Base-by-base conservation (phyloP, 2,329 filamentous ascomycete species). In the Neonectria ditissima region DNA sequence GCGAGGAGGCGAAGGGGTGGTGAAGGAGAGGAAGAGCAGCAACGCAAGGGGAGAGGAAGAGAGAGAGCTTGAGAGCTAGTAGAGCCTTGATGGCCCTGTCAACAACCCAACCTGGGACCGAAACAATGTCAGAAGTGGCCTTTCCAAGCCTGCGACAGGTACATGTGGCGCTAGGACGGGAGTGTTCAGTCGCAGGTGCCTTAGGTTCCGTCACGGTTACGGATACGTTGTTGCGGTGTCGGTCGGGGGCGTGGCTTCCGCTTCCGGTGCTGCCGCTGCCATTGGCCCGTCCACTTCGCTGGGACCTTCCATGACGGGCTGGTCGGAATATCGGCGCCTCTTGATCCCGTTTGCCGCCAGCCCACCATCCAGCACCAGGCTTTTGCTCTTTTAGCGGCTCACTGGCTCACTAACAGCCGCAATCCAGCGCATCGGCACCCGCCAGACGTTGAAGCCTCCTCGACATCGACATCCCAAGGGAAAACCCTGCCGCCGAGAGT, bases 371-470 rank as follows among this genome's bases (percentile, higher is more conserved):
- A 37, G 20, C 37, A 52, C 37, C 44, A 52, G 59, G 50, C 66
- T 68, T 60, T n/a, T n/a, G n/a, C n/a, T n/a, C n/a, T n/a, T n/a
- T 64, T 65, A 71, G 68, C 56, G 68, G 66, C 68, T 66, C 62
- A 66, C 37, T 56, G 63, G 57, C 63, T 65, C 59, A 52, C 62
- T 63, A 61, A 45, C 65, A 69, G 65, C 69, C 68, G 65, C 68
- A 67, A 61, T 59, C 63, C 70, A 66, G 67, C 50, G 43, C 60
- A 44, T 58, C 44, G 45, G 55, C 34, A 54, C 56, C 30, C 43
- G 56, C 48, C 50, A 56, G 37, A 54, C 70, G 67, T 73, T 70
- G 70, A 71, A 63, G 51, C 48, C 43, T 41, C 64, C 51, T 72
- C 65, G 66, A 73, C 71, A 63, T 73, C 71, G 65, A 73, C 68